phyloP scores from a whole-genome alignment of 2,329 filamentous ascomycete genomes.

The Aspergillus pseudoglaucus region DNA sequence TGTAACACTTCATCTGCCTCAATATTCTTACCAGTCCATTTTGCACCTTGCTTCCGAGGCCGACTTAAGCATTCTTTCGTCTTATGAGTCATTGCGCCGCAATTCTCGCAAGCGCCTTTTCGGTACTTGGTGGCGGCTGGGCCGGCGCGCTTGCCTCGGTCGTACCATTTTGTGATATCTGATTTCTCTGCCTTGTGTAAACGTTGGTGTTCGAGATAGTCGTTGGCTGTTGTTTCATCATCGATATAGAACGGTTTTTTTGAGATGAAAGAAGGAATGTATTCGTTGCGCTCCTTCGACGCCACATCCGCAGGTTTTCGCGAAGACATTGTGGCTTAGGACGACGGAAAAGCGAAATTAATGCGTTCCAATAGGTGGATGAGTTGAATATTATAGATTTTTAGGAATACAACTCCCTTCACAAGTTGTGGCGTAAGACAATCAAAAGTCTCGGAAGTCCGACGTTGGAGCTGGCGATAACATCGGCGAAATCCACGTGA shows the following conservation, averaged over 20 bases:
- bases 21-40: conserved; percentile 88
- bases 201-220: conserved; percentile 96
- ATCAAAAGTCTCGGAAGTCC: background rate
- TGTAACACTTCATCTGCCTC: conserved; percentile 85
- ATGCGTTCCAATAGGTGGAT: background rate
- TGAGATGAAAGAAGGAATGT: conserved; percentile 96
- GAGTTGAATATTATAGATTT: too few relatives aligned
- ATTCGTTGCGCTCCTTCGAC: conserved; percentile 88
- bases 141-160: conserved; percentile 74
- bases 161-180: conserved; percentile 79
- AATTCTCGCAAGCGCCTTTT: conserved; percentile 98
- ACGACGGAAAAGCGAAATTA: background rate
- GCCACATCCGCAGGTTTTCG: conserved; percentile 49
- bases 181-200: conserved; percentile 62
- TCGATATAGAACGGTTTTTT: conserved; percentile 94
- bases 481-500: conserved; percentile 19
- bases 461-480: conserved; percentile 4
- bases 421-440: background rate
- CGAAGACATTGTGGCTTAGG: conserved; percentile 31
- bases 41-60: conserved; percentile 81
- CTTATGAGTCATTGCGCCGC: conserved; percentile 94
- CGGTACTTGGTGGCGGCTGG: conserved; percentile 93
- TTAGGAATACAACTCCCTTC: background rate
- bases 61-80: conserved; percentile 87
- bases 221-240: conserved; percentile 66